phyloP scores from a whole-genome alignment of 1,284 basidiomycete genomes.

The Fomes fomentarius region DNA sequence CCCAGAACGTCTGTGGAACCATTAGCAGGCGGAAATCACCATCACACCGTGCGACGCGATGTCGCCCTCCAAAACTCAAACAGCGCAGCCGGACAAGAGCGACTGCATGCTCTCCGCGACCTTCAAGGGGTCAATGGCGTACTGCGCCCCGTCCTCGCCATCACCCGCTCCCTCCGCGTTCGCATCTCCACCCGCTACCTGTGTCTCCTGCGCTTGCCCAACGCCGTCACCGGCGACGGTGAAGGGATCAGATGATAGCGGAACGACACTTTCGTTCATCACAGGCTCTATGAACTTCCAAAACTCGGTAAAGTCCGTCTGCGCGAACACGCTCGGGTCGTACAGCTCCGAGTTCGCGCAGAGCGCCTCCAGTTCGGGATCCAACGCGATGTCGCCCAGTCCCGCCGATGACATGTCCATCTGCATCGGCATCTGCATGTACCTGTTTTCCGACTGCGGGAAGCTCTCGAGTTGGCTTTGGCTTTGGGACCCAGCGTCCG shows the following conservation, averaged over 20 bases:
- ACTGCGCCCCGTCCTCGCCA: slow-evolving; percentile 4
- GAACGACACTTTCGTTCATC: slow-evolving; percentile 22
- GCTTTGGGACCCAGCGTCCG: too few species aligned
- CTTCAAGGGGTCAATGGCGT: slow-evolving; percentile 20
- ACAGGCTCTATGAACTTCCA: slow-evolving; percentile 31
- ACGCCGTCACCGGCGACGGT: neutral
- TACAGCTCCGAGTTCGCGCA: slow-evolving; percentile 14
- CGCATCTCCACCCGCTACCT: neutral
- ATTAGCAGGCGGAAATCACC: neutral
- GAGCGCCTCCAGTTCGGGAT: slow-evolving; percentile 13
- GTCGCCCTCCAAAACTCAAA: neutral
- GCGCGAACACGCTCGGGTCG: slow-evolving; percentile 9
- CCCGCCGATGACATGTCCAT: neutral
- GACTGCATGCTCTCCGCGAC: slow-evolving; percentile 20
- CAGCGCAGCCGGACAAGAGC: slow-evolving; percentile 20
- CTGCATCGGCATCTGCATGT: neutral
- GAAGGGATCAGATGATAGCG: neutral
- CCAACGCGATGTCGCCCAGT: neutral
- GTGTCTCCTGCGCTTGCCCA: neutral
- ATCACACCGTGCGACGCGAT: neutral
- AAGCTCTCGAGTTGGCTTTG: too few species aligned
- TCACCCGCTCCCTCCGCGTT: neutral
- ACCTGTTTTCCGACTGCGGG: neutral
- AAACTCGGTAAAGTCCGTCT: slow-evolving; percentile 30
- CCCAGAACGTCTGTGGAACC: neutral